These are phyloP conservation scores for Camellia japonica DNA, from an alignment of 148 eudicot genomes.

Conservation along the genomic window DNA sequence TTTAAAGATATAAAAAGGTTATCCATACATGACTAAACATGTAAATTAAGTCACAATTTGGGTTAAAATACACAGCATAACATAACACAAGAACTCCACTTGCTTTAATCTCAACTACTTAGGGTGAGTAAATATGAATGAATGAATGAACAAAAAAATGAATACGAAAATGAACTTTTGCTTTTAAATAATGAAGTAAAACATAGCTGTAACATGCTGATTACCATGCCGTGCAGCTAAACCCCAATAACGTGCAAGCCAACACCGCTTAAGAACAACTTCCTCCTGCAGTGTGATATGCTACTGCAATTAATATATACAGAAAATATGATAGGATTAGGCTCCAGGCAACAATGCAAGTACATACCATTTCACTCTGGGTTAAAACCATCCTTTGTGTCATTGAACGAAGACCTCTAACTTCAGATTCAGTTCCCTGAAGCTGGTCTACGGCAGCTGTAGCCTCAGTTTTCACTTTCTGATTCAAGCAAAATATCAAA, in stretches of 20 bases:
- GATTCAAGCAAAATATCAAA: constrained; percentile 22
- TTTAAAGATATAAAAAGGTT: neutral
- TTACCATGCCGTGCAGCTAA: constrained; percentile 81
- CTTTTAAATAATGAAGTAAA: neutral
- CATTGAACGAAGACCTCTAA: constrained; percentile 67
- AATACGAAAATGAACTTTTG: neutral
- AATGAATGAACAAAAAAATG: neutral
- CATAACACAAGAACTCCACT: neutral
- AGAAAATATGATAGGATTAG: neutral
- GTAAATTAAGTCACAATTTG: neutral
- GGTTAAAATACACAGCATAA: neutral
- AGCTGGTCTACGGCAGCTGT: constrained; percentile 58
- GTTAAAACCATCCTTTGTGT: constrained; percentile 86
- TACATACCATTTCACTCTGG: constrained; percentile 60
- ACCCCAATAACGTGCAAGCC: constrained; percentile 97
- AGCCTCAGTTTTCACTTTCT: constrained; percentile 67
- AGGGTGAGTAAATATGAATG: neutral
- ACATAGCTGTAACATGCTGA: neutral
- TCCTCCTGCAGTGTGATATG: constrained; percentile 48
- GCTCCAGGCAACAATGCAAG: neutral
- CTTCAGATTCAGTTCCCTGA: constrained; percentile 65
- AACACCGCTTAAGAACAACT: constrained; percentile 91
- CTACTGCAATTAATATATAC: constrained; percentile 13
- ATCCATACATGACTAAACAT: neutral
- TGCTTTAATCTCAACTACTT: neutral